Base-by-base conservation (phyloP, 352 stramenopile species). In the Globisporangium nodosum region DNA sequence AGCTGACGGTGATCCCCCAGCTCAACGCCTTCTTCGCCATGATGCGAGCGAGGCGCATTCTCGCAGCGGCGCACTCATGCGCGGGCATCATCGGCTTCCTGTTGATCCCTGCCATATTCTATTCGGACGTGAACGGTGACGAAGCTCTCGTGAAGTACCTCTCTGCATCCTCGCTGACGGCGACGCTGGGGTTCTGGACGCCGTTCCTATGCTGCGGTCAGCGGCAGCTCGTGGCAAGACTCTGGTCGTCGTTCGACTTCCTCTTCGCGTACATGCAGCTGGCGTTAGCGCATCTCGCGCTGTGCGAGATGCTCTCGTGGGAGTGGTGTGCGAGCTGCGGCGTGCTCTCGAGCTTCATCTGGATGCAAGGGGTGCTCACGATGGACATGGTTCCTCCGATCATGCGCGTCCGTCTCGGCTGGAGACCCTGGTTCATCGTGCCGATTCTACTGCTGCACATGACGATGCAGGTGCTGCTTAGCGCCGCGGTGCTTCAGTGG, bases 191-290 rank as follows among this genome's bases (percentile, higher is more conserved):
- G 12, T 64, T 64, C 20, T 59, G 45, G 27, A 8, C 45, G 0
- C 12, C 42, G 13, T 42, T 55, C 33, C 0, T 60, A 11, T 60
- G 56, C 9, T 55, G 48, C 13, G 16, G 24, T 3, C 60, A 75
- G 37, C 59, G 63, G 1, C 16, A 57, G 12, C 63, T 74, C 13
- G 11, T 63, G n/a, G 3, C 33, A 11, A 56, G 39, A 20, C 56
- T 74, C 5, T 64, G 49, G 20, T 49, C 53, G 16, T 74, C 66
- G 42, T 70, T 74, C 49, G 66, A 74, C 52, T 63, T 68, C 30
- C 13, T 62, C 46, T 70, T 70, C 30, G 24, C 63, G 21, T 52
- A 45, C 43, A 21, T 47, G 20, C 66, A 74, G 59, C 46, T 70
- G 37, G 31, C 46, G 40, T 20, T 58, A 1, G 53, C 45, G 16